Percentiles rank a stretch among this genome's conserved stretches.
phyloP scores from a whole-genome alignment of 208 protist species.

The Leptomonas pyrrhocoris region DNA sequence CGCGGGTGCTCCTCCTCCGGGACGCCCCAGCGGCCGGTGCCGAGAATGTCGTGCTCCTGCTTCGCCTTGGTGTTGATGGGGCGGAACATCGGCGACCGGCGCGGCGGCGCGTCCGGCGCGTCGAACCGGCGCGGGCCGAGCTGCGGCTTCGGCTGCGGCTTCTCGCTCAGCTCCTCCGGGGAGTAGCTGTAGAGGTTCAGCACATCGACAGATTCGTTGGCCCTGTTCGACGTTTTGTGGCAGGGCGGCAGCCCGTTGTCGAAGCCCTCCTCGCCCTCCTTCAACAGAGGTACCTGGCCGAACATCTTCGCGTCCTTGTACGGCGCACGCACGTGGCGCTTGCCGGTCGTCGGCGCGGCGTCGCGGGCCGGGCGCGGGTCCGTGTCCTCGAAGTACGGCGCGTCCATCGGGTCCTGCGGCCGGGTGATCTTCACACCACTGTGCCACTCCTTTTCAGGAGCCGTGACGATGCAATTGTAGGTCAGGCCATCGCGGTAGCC shows the following conservation, averaged over 20 bases:
- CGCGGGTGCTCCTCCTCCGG: constrained; percentile 40
- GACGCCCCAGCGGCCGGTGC: constrained; percentile 65
- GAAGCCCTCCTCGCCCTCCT: constrained; percentile 15
- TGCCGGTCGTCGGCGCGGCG: constrained; percentile 23
- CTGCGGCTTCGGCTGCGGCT: constrained; percentile 40
- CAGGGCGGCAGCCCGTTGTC: constrained; percentile 34
- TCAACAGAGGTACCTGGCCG: constrained; percentile 16
- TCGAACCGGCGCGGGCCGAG: constrained; percentile 58
- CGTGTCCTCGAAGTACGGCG: constrained; percentile 67
- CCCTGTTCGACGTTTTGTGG: constrained; percentile 44
- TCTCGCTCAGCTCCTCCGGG: constrained; percentile 68
- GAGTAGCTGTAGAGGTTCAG: constrained; percentile 77
- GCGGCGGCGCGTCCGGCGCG: constrained; percentile 55
- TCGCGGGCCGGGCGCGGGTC: constrained; percentile 56
- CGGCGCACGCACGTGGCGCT: constrained; percentile 39
- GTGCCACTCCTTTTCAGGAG: constrained; percentile 39
- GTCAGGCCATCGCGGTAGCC: constrained; percentile 25
- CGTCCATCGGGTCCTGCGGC: constrained; percentile 38
- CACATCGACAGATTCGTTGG: constrained; percentile 78
- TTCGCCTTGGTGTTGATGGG: constrained; percentile 68
- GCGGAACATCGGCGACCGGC: constrained; percentile 41
- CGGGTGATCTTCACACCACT: constrained; percentile 43
- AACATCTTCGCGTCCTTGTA: constrained; percentile 36
- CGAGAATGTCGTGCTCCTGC: constrained; percentile 81
- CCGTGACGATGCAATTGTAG: constrained; percentile 46